Base-by-base conservation (phyloP, 1,139 yeast species). In the Blastobotrys serpentis region DNA sequence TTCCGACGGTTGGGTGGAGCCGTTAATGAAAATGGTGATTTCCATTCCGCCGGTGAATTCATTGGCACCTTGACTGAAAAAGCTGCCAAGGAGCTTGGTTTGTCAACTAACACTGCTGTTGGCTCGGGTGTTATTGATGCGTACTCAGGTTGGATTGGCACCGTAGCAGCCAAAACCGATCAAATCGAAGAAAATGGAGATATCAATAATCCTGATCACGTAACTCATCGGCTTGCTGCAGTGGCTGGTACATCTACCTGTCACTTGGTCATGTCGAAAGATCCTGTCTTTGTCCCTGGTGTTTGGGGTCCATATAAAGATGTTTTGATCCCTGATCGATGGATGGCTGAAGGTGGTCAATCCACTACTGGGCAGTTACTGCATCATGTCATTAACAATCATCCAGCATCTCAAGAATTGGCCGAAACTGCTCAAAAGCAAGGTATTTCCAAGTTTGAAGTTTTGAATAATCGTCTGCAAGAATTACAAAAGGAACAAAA, bases 311-410 rank as follows among this genome's bases (percentile, higher is more conserved):
- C 98, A 2, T 92, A 92, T 70, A 78, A 89, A 61, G 96, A 90
- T 66, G 96, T 87, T 8, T 76, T 92, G 74, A 86, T 94, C 16
- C 86, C 87, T 32, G 89, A 83, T 10, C 84, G 77, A 62, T 92
- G 98, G 98, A 76, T 89, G 59, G 96, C 98, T n/a, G 98, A 92
- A 71, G 98, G 98, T 62, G 98, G 98, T 16, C 98, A 92, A 69
- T 85, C 95, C 17, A 86, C 96, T 64, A 92, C 98, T 1, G 98
- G 98, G 56, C 96, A 95, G 32, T 76, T 92, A 45, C 76, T 92
- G 58, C 94, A 92, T 2, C 96, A 88, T 67, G 94, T 90, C n/a
- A 70, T 92, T 54, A 76, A 88, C 4, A 83, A 86, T 14, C 98
- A 92, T 63, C 97, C 97, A 0, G 95, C 98, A 0, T 82, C 82